phyloP scores from a whole-genome alignment of 192 early-diverging fungal species.

The Funneliformis mosseae region DNA sequence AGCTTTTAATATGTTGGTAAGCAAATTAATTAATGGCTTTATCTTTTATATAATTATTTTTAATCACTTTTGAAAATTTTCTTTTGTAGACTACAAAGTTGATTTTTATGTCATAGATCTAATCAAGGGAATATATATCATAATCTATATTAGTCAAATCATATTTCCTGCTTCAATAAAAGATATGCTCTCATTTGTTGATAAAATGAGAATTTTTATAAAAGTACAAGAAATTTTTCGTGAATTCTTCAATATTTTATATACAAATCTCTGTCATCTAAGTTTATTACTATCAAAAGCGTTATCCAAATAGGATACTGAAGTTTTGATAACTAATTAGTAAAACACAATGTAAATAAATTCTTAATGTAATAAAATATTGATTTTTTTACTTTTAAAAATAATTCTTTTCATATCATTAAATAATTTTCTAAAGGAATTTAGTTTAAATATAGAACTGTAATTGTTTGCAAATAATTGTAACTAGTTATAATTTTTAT shows the following conservation, averaged over 20 bases:
- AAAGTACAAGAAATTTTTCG: conserved; percentile 20
- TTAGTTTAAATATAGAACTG: too few species aligned
- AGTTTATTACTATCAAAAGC: not conserved
- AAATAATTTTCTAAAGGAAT: too few species aligned
- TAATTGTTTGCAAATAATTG: too few species aligned
- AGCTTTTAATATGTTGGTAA: conserved; percentile 23
- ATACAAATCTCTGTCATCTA: conserved; percentile 3
- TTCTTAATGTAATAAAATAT: too few species aligned
- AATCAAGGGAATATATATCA: conserved; percentile 22
- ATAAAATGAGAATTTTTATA: conserved; percentile 20
- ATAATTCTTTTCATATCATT: too few species aligned
- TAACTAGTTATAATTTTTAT: too few species aligned
- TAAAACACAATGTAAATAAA: too few species aligned
- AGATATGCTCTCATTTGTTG: conserved; percentile 11
- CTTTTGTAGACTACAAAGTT: conserved; percentile 9
- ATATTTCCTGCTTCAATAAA: conserved; percentile 11
- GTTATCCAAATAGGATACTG: conserved; percentile 9
- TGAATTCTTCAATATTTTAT: conserved; percentile 4
- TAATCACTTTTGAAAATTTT: not conserved
- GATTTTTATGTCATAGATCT: conserved; percentile 26
- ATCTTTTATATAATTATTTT: not conserved
- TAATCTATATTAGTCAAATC: conserved; percentile 3
- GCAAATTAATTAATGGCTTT: conserved; percentile 7
- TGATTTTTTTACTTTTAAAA: too few species aligned
- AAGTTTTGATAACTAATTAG: conserved; percentile 13